Conservation (phyloP, 768 basidiomycete species). For the Kwoniella sp. region DNA sequence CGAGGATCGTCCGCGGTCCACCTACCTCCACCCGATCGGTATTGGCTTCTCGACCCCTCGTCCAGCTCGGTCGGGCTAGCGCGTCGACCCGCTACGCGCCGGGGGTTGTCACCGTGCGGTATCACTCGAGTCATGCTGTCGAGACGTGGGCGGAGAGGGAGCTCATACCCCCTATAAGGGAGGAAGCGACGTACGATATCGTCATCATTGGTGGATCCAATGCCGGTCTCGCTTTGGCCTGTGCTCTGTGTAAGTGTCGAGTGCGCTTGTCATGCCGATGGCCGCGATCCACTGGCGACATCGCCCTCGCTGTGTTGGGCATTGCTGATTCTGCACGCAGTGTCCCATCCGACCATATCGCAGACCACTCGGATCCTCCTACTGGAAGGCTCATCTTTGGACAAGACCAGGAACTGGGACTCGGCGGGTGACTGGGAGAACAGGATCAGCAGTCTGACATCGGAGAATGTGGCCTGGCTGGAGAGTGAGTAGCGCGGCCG, state of each 20-base stretch:
- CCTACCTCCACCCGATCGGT: too few relatives aligned
- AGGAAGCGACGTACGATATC: conserved; percentile 61
- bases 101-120: too few relatives aligned
- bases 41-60: too few relatives aligned
- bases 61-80: too few relatives aligned
- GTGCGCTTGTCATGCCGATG: too few relatives aligned
- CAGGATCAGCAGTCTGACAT: conserved; percentile 50
- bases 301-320: too few relatives aligned
- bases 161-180: conserved; percentile 19
- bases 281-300: too few relatives aligned
- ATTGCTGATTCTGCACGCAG: too few relatives aligned
- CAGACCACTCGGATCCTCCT: conserved; percentile 63
- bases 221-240: conserved; percentile 81
- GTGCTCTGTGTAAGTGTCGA: conserved; percentile 65
- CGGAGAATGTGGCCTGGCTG: conserved; percentile 48
- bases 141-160: background rate
- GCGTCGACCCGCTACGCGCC: too few relatives aligned
- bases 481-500: conserved; percentile 38
- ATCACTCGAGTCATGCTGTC: too few relatives aligned
- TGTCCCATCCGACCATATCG: conserved; percentile 56
- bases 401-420: conserved; percentile 65
- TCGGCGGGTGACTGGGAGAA: conserved; percentile 48
- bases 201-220: conserved; percentile 95
- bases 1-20: too few relatives aligned
- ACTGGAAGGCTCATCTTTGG: conserved; percentile 75